Percentiles rank a stretch among this genome's conserved stretches.
phyloP scores from a whole-genome alignment of 768 basidiomycete genomes.

The Tephrocybe sp. region DNA sequence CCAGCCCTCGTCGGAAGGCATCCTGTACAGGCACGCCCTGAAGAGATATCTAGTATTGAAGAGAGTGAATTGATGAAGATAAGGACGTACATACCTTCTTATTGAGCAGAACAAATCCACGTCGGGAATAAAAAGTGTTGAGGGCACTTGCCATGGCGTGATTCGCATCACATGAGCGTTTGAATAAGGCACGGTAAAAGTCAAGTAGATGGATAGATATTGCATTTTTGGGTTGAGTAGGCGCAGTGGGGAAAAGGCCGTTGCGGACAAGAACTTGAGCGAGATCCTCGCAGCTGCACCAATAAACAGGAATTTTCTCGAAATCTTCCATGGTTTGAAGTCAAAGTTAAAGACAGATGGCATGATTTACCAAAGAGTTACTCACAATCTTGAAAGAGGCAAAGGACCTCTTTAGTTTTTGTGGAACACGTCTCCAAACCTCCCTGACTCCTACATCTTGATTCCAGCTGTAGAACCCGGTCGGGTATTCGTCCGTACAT shows the following conservation, averaged over 20 bases:
- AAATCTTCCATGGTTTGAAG: no score
- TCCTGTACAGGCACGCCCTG: background rate
- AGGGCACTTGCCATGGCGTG: constrained; percentile 26
- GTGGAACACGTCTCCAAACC: no score
- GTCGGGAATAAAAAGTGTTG: constrained; percentile 23
- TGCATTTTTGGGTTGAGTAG: constrained; percentile 21
- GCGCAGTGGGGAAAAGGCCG: constrained; percentile 31
- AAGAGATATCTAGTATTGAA: background rate
- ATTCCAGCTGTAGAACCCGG: no score
- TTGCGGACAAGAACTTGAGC: no score
- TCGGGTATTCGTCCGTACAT: no score
- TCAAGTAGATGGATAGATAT: constrained; percentile 27
- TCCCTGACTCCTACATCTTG: no score
- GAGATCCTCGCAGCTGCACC: no score
- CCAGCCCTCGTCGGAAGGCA: background rate
- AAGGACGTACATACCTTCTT: constrained; percentile 21
- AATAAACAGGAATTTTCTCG: no score
- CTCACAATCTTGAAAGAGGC: no score
- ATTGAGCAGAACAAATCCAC: background rate
- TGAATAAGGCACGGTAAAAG: constrained; percentile 32
- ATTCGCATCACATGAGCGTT: constrained; percentile 34
- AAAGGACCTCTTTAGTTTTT: no score
- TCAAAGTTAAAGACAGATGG: no score
- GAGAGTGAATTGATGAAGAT: constrained; percentile 13
- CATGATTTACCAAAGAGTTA: no score